Percentiles rank a stretch among this genome's conserved stretches.
Conservation (phyloP, 108 stramenopile genomes). For the Fragilaria crotonensis region DNA sequence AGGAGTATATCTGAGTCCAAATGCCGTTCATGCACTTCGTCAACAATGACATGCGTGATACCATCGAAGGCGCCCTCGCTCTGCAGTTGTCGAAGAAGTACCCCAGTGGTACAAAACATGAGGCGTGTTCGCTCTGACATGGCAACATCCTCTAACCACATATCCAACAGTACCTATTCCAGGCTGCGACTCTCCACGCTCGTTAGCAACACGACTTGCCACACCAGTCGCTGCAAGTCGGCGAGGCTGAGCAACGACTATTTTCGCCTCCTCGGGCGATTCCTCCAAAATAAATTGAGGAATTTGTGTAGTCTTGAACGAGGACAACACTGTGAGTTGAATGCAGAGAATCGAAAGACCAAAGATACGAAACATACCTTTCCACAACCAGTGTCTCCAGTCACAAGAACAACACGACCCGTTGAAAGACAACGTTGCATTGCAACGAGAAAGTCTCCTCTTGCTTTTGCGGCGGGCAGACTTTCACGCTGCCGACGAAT, state of each 20-base stretch:
- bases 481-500: slow-evolving; percentile 42
- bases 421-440: slow-evolving; percentile 14
- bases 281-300: slow-evolving; percentile 91
- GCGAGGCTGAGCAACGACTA: slow-evolving; percentile 94
- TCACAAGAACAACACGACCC: slow-evolving; percentile 70
- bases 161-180: slow-evolving; percentile 84
- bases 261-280: slow-evolving; percentile 60
- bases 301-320: slow-evolving; percentile 81
- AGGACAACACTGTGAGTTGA: not conserved
- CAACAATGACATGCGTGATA: slow-evolving; percentile 90
- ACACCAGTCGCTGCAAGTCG: slow-evolving; percentile 92
- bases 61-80: slow-evolving; percentile 61
- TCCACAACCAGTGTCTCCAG: slow-evolving; percentile 84
- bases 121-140: slow-evolving; percentile 63
- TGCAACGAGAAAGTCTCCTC: slow-evolving; percentile 47
- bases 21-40: slow-evolving; percentile 95
- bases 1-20: slow-evolving; percentile 74
- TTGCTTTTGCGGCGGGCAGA: slow-evolving; percentile 65
- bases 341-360: not conserved
- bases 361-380: slow-evolving; percentile 18
- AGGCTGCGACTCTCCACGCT: slow-evolving; percentile 71
- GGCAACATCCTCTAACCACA: slow-evolving; percentile 82
- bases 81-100: slow-evolving; percentile 93
- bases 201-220: slow-evolving; percentile 86
- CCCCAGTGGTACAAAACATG: slow-evolving; percentile 95